These are phyloP conservation scores for Puya raimondii DNA, from an alignment of 176 grass and related monocot genomes.

Conservation along the genomic window DNA sequence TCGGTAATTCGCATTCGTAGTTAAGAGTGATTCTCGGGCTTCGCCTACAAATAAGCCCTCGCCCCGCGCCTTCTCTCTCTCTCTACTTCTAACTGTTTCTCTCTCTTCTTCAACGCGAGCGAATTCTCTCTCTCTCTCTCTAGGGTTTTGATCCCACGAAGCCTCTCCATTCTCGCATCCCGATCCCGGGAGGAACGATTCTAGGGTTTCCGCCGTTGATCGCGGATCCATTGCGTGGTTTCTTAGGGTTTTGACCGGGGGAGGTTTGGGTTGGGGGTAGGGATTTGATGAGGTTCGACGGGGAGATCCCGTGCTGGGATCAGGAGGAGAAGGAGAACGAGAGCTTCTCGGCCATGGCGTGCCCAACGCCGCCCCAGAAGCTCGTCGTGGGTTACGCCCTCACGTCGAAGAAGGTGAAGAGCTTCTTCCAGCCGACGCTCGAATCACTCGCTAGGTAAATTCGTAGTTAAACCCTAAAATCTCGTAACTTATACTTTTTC, in stretches of 20 bases:
- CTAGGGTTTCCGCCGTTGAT: slow-evolving; percentile 10
- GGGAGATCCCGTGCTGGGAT: slow-evolving; percentile 14
- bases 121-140: not conserved
- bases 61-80: slow-evolving; percentile 12
- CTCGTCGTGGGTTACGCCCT: slow-evolving; percentile 83
- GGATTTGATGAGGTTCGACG: slow-evolving; percentile 22
- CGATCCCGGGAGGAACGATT: not conserved
- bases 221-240: not conserved
- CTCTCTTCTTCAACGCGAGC: not conserved
- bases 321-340: slow-evolving; percentile 2
- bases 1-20: not conserved
- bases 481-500: not conserved
- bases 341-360: slow-evolving; percentile 5
- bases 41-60: slow-evolving; percentile 52
- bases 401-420: slow-evolving; percentile 94
- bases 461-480: not conserved
- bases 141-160: not conserved
- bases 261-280: not conserved
- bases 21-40: slow-evolving; percentile 19
- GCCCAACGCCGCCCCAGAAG: slow-evolving; percentile 20
- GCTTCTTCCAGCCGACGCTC: slow-evolving; percentile 88
- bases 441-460: slow-evolving; percentile 64
- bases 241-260: not conserved
- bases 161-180: not conserved
- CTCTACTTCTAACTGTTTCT: not conserved